Conservation (phyloP, 2,329 filamentous ascomycete species). For the Aspergillus uvarum region DNA sequence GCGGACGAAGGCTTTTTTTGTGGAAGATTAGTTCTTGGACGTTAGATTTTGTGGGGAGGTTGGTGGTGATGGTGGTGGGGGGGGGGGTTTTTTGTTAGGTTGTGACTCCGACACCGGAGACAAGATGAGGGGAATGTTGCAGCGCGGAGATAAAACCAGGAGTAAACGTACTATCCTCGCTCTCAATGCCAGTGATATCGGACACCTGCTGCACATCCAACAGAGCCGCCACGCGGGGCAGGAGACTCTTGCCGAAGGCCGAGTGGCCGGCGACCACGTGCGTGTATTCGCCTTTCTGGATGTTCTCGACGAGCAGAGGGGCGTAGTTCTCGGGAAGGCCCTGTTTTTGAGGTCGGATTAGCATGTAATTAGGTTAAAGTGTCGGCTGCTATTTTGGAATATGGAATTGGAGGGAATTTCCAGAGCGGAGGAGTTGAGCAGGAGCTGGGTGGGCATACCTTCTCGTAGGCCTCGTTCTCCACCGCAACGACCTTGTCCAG, state of each 20-base stretch:
- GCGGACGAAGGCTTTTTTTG: conserved; percentile 70
- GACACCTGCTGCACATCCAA: conserved; percentile 92
- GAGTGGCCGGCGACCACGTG: conserved; percentile 90
- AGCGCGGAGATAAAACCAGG: background rate
- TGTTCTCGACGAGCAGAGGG: conserved; percentile 90
- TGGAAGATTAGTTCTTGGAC: background rate
- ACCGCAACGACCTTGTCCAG: conserved; percentile 88
- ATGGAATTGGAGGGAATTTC: too few species aligned
- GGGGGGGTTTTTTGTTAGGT: background rate
- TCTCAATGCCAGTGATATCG: conserved; percentile 82
- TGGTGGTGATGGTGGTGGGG: too few species aligned
- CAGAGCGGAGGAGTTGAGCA: background rate
- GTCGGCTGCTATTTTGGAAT: too few species aligned
- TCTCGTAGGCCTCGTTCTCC: conserved; percentile 88
- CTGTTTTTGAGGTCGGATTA: conserved; percentile 42
- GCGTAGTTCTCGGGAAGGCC: conserved; percentile 92
- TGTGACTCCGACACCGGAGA: conserved; percentile 5
- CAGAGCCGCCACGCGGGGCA: conserved; percentile 87
- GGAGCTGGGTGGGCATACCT: conserved; percentile 53
- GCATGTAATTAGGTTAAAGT: too few species aligned
- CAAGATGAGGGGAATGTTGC: background rate
- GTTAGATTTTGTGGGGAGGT: background rate
- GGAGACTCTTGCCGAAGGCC: conserved; percentile 91
- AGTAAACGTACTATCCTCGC: conserved; percentile 69
- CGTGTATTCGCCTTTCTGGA: conserved; percentile 91